Base-by-base conservation (phyloP, 1,139 yeast genomes). In the Debaryomyces subglobosus region DNA sequence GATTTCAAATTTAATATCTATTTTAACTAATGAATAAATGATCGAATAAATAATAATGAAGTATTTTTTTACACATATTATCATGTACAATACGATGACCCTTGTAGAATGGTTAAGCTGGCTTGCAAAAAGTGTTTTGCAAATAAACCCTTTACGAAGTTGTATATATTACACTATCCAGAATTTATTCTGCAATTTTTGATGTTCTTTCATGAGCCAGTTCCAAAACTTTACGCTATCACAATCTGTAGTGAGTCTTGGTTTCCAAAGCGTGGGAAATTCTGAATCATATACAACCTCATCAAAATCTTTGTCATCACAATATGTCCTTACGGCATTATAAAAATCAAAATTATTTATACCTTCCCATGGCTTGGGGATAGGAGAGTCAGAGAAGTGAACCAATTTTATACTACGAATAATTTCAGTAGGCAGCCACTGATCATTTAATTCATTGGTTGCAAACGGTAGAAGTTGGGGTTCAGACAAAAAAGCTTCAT, bases 301-400 rank as follows among this genome's bases (percentile, higher is more conserved):
- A 53, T 60, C 58, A 30, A 53, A 51, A 3, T 57, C 56, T 10
- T 53, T 50, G 15, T 50, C 54, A 45, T 36, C 43, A 46, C 77
- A 69, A 50, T 58, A 64, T 4, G 66, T 67, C 52, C 62, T 62
- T 46, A 58, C 61, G 3, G 53, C 49, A 49, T 68, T 68, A 46
- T 69, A 69, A 42, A 62, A 59, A 2, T 49, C 57, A 4, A 45
- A 29, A 41, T 57, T 56, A 43, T 61, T 57, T 45, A 66, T 64
- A 4, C 51, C 44, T 42, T 66, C 66, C 81, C 81, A 75, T 8
- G 81, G 81, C 52, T 76, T 75, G 2, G 81, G 80, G 4, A 75
- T 69, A 1, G 81, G 81, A 0, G 72, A 65, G 53, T 77, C 80
- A 0, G 77, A 70, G 53, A 73, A 77, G 49, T 77, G 81, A 20